These are phyloP conservation scores for Xerocomellus intermedius DNA, from an alignment of 768 basidiomycete genomes.

Conservation along the genomic window DNA sequence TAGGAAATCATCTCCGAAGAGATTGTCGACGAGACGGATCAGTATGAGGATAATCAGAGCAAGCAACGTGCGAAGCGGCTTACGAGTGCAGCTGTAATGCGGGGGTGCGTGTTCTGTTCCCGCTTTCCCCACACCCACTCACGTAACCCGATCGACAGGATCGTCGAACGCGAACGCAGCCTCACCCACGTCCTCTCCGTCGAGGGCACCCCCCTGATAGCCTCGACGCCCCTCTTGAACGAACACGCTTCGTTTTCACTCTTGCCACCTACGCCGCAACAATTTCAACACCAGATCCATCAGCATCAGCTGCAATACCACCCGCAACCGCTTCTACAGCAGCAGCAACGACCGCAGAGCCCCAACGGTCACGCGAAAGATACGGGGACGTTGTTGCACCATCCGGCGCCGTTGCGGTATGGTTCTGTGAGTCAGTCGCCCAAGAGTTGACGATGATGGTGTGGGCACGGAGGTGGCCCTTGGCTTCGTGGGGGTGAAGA, in stretches of 20 bases:
- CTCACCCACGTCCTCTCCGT: constrained; percentile 25
- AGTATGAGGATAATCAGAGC: constrained; percentile 82
- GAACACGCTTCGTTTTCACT: constrained; percentile 11
- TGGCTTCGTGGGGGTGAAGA: too few species aligned
- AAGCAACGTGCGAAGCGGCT: constrained; percentile 70
- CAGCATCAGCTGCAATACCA: constrained; percentile 17
- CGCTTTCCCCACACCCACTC: neutral
- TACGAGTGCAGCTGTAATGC: constrained; percentile 75
- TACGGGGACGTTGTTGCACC: constrained; percentile 1
- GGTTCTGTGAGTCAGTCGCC: constrained; percentile 12
- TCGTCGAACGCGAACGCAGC: constrained; percentile 52
- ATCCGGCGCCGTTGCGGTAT: constrained; percentile 16
- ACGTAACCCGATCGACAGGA: constrained; percentile 31
- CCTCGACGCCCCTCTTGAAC: constrained; percentile 6
- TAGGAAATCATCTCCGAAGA: constrained; percentile 95
- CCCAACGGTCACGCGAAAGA: neutral
- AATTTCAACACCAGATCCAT: constrained; percentile 18
- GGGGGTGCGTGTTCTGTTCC: constrained; percentile 48
- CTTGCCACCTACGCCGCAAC: constrained; percentile 16
- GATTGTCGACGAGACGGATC: constrained; percentile 93
- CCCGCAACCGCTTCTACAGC: neutral
- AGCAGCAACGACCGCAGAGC: neutral
- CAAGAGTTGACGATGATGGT: constrained; percentile 10
- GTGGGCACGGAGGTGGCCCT: too few species aligned
- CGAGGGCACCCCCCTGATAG: constrained; percentile 40